Evolutionary conservation across 441 rosid species (phyloP), one percentile per base, ranked within the genome.

Genomic region (Francoa sonchifolia): DNA sequence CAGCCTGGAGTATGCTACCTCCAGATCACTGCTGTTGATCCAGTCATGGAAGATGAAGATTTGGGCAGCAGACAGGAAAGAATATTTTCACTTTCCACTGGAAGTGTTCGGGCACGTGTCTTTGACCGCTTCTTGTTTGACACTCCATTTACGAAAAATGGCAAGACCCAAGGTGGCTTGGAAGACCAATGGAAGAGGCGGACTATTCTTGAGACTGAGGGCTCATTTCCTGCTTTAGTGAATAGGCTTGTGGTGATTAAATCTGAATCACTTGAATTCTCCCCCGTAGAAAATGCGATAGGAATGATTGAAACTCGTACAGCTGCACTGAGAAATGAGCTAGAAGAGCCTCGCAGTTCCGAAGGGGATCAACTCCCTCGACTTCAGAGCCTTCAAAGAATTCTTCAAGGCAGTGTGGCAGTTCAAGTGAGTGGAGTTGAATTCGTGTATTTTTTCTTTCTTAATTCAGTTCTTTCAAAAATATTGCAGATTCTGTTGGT

Each of bases 111-210:
- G 33, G 96, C 99, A 23, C 69, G 96, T 34, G 96, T 90, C 31
- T 90, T 90, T 63, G 99, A 90, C 55, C 85, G 99, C 10, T 90
- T 90, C 67, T 64, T 90, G 75, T 90, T 90, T 54, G 99, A 90
- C 56, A 90, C 99, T 15, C 99, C 99, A 6, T 90, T 90, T 58
- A 90, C 96, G 0, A 90, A 90, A 57, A 86, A 90, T 53, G 99
- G 99, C n/a, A 90, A 83, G 79, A 86, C 83, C 16, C 99, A 90
- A 57, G 99, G 99, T 39, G 96, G 99, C 14, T 49, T 90, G 55
- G 99, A 90, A 77, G 99, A 90, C 54, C 99, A 90, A 34, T 90
- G 99, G 99, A 90, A 90, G 72, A 76, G 99, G 73, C 68, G 99
- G 42, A 78, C 94, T 6, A 95, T 90, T 50, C 77, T 90, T 45